A percentile compares a stretch with the other conserved stretches of the same genome.
These are phyloP conservation scores for Myriosclerotinia duriaeana DNA, from an alignment of 2,329 filamentous ascomycete genomes.

Conservation along the genomic window DNA sequence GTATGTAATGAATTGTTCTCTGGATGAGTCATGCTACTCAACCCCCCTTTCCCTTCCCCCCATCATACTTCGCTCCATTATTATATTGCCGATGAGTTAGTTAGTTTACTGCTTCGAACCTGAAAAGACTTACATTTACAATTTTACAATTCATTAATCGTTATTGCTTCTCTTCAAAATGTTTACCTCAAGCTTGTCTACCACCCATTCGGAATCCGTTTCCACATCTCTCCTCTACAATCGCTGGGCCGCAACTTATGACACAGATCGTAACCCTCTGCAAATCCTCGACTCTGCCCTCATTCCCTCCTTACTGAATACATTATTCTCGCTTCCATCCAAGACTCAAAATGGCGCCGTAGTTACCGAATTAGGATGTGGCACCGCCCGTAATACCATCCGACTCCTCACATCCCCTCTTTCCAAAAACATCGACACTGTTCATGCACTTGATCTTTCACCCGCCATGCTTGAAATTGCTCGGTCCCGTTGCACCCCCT, in stretches of 20 bases:
- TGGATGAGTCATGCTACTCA: not conserved
- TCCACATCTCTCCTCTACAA: slow-evolving; percentile 50
- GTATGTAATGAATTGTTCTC: not conserved
- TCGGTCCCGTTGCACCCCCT: slow-evolving; percentile 28
- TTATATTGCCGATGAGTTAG: not conserved
- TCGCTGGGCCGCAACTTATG: slow-evolving; percentile 56
- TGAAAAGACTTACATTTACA: not conserved
- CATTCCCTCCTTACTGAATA: slow-evolving; percentile 51
- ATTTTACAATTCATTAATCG: not conserved
- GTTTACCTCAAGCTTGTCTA: slow-evolving; percentile 23
- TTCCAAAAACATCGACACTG: slow-evolving; percentile 27
- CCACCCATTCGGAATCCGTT: slow-evolving; percentile 36
- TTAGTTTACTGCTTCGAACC: not conserved
- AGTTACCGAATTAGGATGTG: slow-evolving; percentile 61
- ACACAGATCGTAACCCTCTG: slow-evolving; percentile 65
- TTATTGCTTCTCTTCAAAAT: not conserved
- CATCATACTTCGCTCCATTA: not conserved
- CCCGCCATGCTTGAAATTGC: slow-evolving; percentile 58
- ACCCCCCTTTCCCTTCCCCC: too few species aligned
- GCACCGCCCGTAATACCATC: slow-evolving; percentile 62
- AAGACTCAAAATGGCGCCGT: slow-evolving; percentile 38
- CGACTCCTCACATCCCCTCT: slow-evolving; percentile 45
- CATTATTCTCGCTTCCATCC: slow-evolving; percentile 44
- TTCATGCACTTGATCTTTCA: slow-evolving; percentile 53
- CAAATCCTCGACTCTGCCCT: slow-evolving; percentile 62